Base-by-base conservation (phyloP, 805 yeast genomes). In the Yamadazyma takamatsuzukensis region DNA sequence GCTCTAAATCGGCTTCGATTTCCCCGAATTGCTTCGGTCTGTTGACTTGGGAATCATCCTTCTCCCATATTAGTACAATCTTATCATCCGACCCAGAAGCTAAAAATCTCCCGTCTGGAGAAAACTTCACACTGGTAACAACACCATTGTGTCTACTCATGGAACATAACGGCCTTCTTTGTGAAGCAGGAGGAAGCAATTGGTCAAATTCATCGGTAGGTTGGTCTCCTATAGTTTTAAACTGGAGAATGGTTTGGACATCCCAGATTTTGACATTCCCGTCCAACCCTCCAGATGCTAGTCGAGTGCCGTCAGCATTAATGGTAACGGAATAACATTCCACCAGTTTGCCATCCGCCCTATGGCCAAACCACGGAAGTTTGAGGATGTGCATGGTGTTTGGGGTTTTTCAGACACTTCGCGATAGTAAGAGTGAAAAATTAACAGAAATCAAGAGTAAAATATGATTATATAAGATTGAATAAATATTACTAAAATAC, bases 61-160 rank as follows among this genome's bases (percentile, higher is more conserved):
- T 78, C 48, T 90, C 95, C 97, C 97, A 89, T 6, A 93, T 85
- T 31, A 93, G 66, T 21, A 88, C 73, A 30, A 93, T 86, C 44
- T 89, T 80, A 54, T 93, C 98, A 55, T 93, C 98, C 3, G 96
- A 86, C 0, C 98, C 98, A 15, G 93, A 79, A 0, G 97, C 97
- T 17, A 93, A 56, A 52, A 84, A 93, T 30, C 90, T 64, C 0
- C 97, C 96, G 48, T 83, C 84, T 0, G 97, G 97, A 1, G 95
- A 84, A 54, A 93, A 93, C 47, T 89, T 72, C 15, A 93, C 93
- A 35, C 87, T 81, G 1, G 98, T 93, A 4, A 93, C 97, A 2
- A 96, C 96, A 30, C 98, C 99, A 15, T 93, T 87, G 53, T 93
- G 98, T 34, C 96, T 74, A 23, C 93, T 81, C 95, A 93, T 86